These are phyloP conservation scores for Beauveria brongniartii DNA, from an alignment of 2,329 filamentous ascomycete genomes.

Conservation along the genomic window DNA sequence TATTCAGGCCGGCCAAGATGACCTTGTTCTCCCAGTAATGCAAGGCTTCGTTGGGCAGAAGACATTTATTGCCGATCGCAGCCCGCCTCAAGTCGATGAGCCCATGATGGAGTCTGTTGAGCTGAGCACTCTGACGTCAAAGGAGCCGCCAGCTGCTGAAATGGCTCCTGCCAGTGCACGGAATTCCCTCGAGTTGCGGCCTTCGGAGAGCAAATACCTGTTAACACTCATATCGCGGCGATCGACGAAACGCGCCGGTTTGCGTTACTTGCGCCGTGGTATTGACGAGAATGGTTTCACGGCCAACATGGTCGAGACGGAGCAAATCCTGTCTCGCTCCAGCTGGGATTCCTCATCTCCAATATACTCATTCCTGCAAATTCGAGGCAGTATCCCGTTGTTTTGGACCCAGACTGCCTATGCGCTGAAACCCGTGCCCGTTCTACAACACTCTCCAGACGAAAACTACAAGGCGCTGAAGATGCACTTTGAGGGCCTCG, in stretches of 20 bases:
- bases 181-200: constrained; percentile 32
- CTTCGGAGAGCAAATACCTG: constrained; percentile 54
- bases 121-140: constrained; percentile 28
- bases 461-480: constrained; percentile 72
- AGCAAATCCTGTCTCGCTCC: constrained; percentile 76
- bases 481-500: constrained; percentile 67
- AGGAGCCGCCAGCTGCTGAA: constrained; percentile 15
- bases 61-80: constrained; percentile 63
- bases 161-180: constrained; percentile 16
- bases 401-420: constrained; percentile 96
- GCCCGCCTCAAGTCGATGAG: constrained; percentile 47
- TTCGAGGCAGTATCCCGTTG: constrained; percentile 83
- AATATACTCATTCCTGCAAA: constrained; percentile 76
- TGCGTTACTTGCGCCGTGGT: constrained; percentile 83
- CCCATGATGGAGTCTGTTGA: constrained; percentile 38
- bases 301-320: constrained; percentile 89
- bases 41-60: constrained; percentile 91
- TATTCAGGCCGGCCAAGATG: constrained; percentile 61
- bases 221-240: constrained; percentile 90
- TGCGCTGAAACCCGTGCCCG: constrained; percentile 79
- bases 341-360: constrained; percentile 55
- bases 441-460: constrained; percentile 70
- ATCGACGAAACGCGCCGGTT: constrained; percentile 75
- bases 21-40: constrained; percentile 71
- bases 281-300: constrained; percentile 83